Evolutionary conservation across 225 moss, liverwort and hornwort genomes (phyloP).

Genomic region (Climacium dendroides): DNA sequence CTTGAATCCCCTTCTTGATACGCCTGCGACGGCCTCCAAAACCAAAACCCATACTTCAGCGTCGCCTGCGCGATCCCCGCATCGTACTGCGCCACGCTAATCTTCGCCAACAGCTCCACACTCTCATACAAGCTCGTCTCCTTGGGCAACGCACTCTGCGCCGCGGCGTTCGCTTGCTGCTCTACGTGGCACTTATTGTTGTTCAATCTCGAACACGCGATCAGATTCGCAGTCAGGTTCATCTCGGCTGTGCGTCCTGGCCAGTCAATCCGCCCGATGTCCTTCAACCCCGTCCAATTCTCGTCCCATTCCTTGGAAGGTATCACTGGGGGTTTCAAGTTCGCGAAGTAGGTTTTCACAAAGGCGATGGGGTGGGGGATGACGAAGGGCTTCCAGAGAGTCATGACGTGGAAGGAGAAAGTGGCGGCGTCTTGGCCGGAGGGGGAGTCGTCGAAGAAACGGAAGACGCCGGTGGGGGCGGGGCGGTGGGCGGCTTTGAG

Average conservation of each 20-base stretch:
- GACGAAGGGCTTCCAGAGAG: neutral
- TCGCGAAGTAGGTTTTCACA: neutral
- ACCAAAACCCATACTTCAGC: constrained; percentile 6
- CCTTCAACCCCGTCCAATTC: neutral
- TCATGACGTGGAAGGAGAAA: neutral
- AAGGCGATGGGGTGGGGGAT: neutral
- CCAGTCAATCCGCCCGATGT: constrained; percentile 3
- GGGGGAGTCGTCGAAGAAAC: constrained; percentile 2
- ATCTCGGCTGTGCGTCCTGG: constrained; percentile 3
- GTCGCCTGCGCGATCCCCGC: neutral
- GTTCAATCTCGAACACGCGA: neutral
- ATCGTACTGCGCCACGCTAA: constrained; percentile 5
- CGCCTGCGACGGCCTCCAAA: constrained; percentile 16
- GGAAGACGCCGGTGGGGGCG: neutral
- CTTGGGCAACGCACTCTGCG: neutral
- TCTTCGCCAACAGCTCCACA: constrained; percentile 12
- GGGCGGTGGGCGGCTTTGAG: neutral
- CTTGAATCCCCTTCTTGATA: neutral
- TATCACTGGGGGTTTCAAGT: neutral
- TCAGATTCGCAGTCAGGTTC: constrained; percentile 1
- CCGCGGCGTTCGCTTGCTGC: neutral
- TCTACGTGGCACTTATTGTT: neutral
- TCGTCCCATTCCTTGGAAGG: constrained; percentile 9
- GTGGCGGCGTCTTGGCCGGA: neutral
- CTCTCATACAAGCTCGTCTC: constrained; percentile 6